Percentiles rank a stretch among this genome's conserved stretches.
phyloP scores from a whole-genome alignment of 1,284 basidiomycete genomes.

The Cutaneotrichosporon spelunceum region DNA sequence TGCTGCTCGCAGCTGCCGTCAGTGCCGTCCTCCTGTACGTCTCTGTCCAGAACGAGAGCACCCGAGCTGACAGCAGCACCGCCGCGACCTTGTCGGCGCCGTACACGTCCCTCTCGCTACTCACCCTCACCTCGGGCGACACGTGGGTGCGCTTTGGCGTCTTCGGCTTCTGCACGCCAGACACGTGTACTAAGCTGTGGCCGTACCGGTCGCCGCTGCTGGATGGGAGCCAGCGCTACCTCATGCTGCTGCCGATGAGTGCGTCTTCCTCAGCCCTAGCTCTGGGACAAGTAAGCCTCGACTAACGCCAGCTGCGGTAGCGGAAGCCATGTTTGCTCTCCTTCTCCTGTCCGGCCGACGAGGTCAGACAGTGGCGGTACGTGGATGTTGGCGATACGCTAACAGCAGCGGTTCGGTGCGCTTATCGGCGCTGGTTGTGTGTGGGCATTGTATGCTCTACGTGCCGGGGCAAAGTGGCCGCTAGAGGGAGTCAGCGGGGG shows the following conservation, averaged over 20 bases:
- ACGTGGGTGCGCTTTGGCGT: slow-evolving; percentile 1
- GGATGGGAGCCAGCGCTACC: slow-evolving; percentile 1
- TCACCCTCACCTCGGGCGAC: neutral
- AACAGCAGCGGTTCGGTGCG: neutral
- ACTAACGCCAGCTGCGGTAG: neutral
- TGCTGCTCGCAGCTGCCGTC: neutral
- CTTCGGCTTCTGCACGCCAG: neutral
- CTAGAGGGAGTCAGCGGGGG: neutral
- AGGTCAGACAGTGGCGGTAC: neutral
- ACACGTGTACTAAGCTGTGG: neutral
- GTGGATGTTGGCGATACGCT: neutral
- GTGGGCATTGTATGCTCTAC: neutral
- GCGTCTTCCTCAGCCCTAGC: too few species aligned
- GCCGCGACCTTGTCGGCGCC: neutral
- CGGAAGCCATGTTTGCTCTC: neutral
- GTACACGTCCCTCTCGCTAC: neutral
- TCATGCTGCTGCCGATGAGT: slow-evolving; percentile 3
- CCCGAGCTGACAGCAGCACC: slow-evolving; percentile 1
- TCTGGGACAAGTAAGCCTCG: neutral
- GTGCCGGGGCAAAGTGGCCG: neutral
- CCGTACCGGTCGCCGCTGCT: neutral
- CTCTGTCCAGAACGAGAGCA: neutral
- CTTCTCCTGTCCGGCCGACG: neutral
- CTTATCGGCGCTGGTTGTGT: neutral
- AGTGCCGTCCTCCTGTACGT: neutral